phyloP scores from a whole-genome alignment of 2,329 filamentous ascomycete genomes.

The Aulographum hederae region DNA sequence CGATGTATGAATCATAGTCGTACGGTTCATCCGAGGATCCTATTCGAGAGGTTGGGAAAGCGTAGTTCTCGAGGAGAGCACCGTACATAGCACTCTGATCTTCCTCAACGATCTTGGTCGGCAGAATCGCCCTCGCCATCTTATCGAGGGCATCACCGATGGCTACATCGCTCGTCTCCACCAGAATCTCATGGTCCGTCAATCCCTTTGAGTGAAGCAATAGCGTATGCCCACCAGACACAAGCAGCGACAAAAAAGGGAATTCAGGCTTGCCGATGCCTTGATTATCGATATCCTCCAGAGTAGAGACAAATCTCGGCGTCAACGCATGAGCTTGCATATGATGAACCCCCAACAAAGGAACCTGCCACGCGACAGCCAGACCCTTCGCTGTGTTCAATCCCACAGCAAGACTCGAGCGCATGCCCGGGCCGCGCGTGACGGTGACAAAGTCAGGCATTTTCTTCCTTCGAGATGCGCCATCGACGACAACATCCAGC shows the following conservation, averaged over 20 bases:
- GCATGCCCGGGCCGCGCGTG: conserved; percentile 83
- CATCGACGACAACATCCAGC: not conserved
- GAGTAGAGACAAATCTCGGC: conserved; percentile 52
- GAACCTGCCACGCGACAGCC: conserved; percentile 64
- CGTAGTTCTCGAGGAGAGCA: conserved; percentile 59
- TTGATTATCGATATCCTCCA: conserved; percentile 18
- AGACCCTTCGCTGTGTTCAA: conserved; percentile 76
- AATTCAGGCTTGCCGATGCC: conserved; percentile 34
- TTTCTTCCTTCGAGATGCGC: not conserved
- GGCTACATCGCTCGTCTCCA: conserved; percentile 61
- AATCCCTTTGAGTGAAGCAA: conserved; percentile 57
- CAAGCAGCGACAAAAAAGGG: conserved; percentile 74
- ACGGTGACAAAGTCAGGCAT: conserved; percentile 69
- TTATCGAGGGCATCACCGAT: conserved; percentile 85
- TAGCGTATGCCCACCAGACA: conserved; percentile 83
- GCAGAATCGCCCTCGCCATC: conserved; percentile 58
- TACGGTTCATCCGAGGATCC: no score
- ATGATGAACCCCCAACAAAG: conserved; percentile 76
- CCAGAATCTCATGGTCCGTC: conserved; percentile 54
- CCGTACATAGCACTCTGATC: conserved; percentile 55
- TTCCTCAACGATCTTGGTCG: conserved; percentile 33
- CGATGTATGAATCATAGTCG: not conserved
- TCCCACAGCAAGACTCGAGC: conserved; percentile 57
- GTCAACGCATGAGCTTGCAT: conserved; percentile 96
- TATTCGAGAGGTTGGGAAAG: conserved; percentile 50